These are phyloP conservation scores for Xylariaceae sp. DNA, from an alignment of 2,329 filamentous ascomycete genomes.

Conservation along the genomic window DNA sequence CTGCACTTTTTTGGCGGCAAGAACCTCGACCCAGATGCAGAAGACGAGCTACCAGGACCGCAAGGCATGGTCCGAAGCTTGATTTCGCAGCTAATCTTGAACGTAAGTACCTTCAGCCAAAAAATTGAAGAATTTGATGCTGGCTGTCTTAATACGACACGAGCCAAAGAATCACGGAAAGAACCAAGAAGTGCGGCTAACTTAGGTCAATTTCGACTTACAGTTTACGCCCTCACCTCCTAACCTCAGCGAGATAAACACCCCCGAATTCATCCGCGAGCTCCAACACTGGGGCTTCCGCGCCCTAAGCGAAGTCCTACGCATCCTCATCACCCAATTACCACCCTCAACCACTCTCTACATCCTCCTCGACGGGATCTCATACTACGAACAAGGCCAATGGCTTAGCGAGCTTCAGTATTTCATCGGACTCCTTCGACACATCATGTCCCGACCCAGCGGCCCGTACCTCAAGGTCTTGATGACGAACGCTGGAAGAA, in stretches of 20 bases:
- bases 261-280: background rate
- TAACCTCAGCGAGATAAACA: conserved; percentile 1
- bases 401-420: conserved; percentile 3
- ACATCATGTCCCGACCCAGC: background rate
- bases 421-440: conserved; percentile 4
- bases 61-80: conserved; percentile 6
- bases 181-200: too few relatives aligned
- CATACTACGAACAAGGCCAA: conserved; percentile 9
- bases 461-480: conserved; percentile 1
- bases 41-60: background rate
- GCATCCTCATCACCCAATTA: conserved; percentile 2
- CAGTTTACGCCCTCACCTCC: background rate
- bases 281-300: background rate
- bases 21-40: background rate
- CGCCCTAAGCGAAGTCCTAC: conserved; percentile 5
- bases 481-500: conserved; percentile 3
- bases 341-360: background rate
- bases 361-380: conserved; percentile 10
- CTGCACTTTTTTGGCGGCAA: conserved; percentile 11
- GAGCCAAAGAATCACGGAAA: too few relatives aligned
- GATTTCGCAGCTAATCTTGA: conserved; percentile 5
- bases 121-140: too few relatives aligned
- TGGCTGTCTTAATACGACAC: too few relatives aligned
- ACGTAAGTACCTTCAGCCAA: too few relatives aligned
- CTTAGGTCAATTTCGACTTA: too few relatives aligned